Evolutionary conservation across 225 moss, liverwort and hornwort species (phyloP).

Genomic region (Neckera pumila): DNA sequence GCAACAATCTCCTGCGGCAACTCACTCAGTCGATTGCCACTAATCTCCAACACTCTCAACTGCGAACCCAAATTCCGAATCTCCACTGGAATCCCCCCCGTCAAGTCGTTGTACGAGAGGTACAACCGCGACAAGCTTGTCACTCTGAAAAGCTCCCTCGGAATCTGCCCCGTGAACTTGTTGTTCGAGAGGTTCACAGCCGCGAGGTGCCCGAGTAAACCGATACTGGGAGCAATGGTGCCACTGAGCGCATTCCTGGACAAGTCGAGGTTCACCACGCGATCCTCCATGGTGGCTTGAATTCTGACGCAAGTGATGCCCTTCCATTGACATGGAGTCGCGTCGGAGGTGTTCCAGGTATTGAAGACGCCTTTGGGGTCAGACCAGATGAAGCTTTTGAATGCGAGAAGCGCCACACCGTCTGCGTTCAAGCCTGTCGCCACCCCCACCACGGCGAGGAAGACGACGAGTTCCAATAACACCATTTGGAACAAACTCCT

Average conservation of each 20-base stretch:
- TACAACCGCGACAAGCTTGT: constrained; percentile 9
- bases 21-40: neutral
- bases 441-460: neutral
- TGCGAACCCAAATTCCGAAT: constrained; percentile 14
- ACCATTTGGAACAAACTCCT: neutral
- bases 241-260: constrained; percentile 18
- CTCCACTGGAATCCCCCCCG: constrained; percentile 23
- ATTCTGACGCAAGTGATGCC: constrained; percentile 31
- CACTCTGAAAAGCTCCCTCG: constrained; percentile 27
- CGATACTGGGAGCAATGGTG: constrained; percentile 36
- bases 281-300: neutral
- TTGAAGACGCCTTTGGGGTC: constrained; percentile 17
- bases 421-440: constrained; percentile 26
- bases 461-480: neutral
- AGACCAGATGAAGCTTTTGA: constrained; percentile 14
- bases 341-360: constrained; percentile 28
- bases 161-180: constrained; percentile 35
- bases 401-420: constrained; percentile 34
- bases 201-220: constrained; percentile 20
- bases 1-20: neutral
- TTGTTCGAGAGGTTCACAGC: constrained; percentile 19
- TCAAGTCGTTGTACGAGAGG: constrained; percentile 24
- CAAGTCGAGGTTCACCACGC: constrained; percentile 17
- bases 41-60: constrained; percentile 7
- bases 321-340: constrained; percentile 43